These are phyloP conservation scores for Mucor mucedo DNA, from an alignment of 371 early-diverging fungal genomes.

Conservation along the genomic window DNA sequence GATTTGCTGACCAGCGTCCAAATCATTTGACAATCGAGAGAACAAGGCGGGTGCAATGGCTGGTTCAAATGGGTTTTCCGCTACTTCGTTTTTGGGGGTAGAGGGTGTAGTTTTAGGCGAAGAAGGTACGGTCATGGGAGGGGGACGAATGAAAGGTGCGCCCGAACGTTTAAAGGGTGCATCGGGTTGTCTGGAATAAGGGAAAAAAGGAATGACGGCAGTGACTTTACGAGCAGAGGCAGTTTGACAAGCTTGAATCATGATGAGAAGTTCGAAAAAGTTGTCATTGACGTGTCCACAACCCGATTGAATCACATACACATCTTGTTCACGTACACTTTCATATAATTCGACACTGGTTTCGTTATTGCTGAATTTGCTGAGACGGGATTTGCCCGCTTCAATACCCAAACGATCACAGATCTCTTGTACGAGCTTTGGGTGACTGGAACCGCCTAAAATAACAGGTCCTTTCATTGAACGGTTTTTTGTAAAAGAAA, in stretches of 20 bases:
- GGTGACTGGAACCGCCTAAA: slow-evolving; percentile 84
- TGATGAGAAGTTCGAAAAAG: slow-evolving; percentile 80
- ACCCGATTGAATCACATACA: slow-evolving; percentile 90
- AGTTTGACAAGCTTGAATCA: slow-evolving; percentile 87
- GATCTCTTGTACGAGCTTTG: slow-evolving; percentile 77
- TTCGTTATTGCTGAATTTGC: slow-evolving; percentile 86
- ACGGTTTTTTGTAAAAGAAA: not conserved
- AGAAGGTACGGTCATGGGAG: slow-evolving; percentile 46
- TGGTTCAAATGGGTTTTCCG: slow-evolving; percentile 18
- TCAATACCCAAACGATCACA: slow-evolving; percentile 83
- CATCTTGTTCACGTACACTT: slow-evolving; percentile 91
- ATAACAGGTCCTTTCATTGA: slow-evolving; percentile 44
- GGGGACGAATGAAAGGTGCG: slow-evolving; percentile 50
- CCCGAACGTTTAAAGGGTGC: slow-evolving; percentile 73
- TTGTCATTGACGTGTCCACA: slow-evolving; percentile 88
- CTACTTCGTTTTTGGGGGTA: slow-evolving; percentile 25
- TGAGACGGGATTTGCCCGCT: slow-evolving; percentile 50
- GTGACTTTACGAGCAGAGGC: slow-evolving; percentile 87
- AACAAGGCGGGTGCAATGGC: slow-evolving; percentile 10
- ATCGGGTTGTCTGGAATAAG: slow-evolving; percentile 88
- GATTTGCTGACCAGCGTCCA: slow-evolving; percentile 29
- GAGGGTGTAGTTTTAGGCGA: slow-evolving; percentile 34
- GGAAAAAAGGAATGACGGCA: slow-evolving; percentile 94
- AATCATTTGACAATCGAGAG: slow-evolving; percentile 15
- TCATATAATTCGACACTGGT: slow-evolving; percentile 88